Percentiles rank a stretch among this genome's conserved stretches.
Evolutionary conservation across 441 rosid species (phyloP).

Genomic region (Mallotus repandus): DNA sequence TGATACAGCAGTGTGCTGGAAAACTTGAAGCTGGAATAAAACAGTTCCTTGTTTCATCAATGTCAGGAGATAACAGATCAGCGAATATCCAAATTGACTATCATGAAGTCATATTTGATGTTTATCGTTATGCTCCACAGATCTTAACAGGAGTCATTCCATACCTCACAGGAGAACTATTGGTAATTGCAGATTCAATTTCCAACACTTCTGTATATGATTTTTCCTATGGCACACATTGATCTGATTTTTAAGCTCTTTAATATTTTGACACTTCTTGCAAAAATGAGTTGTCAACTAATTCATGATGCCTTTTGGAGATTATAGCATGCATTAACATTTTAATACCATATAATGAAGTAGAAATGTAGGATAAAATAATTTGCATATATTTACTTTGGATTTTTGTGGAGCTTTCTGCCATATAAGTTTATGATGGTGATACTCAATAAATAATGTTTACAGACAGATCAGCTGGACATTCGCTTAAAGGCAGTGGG

Average conservation of each 20-base stretch:
- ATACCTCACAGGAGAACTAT: slow-evolving; percentile 94
- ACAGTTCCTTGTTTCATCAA: slow-evolving; percentile 83
- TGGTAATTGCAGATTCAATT: slow-evolving; percentile 56
- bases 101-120: slow-evolving; percentile 89
- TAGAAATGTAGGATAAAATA: no score
- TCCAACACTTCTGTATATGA: slow-evolving; percentile 11
- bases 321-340: neutral
- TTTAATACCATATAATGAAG: neutral
- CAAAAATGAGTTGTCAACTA: slow-evolving; percentile 7
- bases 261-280: neutral
- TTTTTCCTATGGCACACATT: neutral
- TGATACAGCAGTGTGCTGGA: slow-evolving; percentile 80
- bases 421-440: slow-evolving; percentile 8
- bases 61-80: slow-evolving; percentile 78
- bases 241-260: neutral
- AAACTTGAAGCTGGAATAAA: slow-evolving; percentile 93
- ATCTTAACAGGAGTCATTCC: slow-evolving; percentile 84
- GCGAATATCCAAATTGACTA: slow-evolving; percentile 65
- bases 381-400: neutral
- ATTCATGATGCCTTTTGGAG: neutral
- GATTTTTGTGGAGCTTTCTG: neutral
- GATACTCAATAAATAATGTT: slow-evolving; percentile 19
- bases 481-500: slow-evolving; percentile 88
- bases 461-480: slow-evolving; percentile 92
- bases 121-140: slow-evolving; percentile 89